These are phyloP conservation scores for Talaromyces sp. DNA, from an alignment of 2,329 filamentous ascomycete genomes.

Conservation along the genomic window DNA sequence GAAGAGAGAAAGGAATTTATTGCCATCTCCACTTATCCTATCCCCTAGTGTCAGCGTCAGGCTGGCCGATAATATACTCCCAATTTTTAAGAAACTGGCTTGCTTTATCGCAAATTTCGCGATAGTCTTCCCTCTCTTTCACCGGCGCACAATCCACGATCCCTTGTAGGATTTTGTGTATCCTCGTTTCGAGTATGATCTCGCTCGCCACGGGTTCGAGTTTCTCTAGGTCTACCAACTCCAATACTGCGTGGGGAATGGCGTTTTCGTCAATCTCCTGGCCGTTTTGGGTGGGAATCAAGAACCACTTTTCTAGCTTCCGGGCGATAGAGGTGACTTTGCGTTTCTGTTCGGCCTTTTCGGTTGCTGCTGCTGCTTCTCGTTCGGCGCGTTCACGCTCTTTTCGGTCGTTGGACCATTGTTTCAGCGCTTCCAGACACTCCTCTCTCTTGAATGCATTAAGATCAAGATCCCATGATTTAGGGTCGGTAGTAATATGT, in stretches of 20 bases:
- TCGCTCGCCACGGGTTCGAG: not conserved
- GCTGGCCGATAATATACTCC: not conserved
- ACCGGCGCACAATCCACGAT: not conserved
- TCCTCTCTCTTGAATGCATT: conserved; percentile 3
- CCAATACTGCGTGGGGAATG: not conserved
- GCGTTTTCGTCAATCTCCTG: not conserved
- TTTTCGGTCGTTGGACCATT: not conserved
- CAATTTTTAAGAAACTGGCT: not conserved
- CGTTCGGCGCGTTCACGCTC: not conserved
- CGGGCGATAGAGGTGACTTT: not conserved
- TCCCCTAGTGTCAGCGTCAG: not conserved
- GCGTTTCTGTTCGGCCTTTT: not conserved
- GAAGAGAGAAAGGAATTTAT: not conserved
- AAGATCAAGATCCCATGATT: conserved; percentile 2
- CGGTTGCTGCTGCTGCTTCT: not conserved
- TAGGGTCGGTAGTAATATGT: not conserved
- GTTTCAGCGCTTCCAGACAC: not conserved
- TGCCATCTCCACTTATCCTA: not conserved
- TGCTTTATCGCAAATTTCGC: not conserved
- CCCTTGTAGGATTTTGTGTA: not conserved
- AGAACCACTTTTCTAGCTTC: not conserved
- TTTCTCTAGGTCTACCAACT: not conserved
- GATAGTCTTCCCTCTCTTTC: not conserved
- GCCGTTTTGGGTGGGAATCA: not conserved
- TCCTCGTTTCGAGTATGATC: not conserved